phyloP scores from a whole-genome alignment of 2,329 filamentous ascomycete genomes.

The Aspergillus terreus region DNA sequence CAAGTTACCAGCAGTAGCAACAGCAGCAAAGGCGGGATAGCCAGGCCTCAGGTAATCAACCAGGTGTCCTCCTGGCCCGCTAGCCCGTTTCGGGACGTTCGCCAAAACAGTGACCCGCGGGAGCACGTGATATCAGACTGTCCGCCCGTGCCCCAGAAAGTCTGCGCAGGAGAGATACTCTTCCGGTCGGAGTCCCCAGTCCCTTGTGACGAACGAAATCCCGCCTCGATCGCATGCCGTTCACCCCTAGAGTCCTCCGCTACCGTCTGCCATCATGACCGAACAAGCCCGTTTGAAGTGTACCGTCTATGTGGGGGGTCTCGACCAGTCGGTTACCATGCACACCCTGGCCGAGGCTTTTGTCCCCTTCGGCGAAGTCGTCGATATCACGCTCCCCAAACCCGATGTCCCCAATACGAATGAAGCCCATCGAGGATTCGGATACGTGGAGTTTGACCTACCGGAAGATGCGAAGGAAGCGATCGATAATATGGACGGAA shows the following conservation, averaged over 20 bases:
- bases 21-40: constrained; percentile 19
- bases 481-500: constrained; percentile 98
- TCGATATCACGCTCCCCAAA: constrained; percentile 85
- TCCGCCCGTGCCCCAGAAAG: constrained; percentile 9
- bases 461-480: constrained; percentile 84
- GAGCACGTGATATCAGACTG: constrained; percentile 34
- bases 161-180: constrained; percentile 1
- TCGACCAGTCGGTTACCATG: constrained; percentile 72
- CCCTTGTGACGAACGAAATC: too few relatives aligned
- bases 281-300: constrained; percentile 80
- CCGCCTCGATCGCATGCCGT: too few relatives aligned
- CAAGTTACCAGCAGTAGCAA: constrained; percentile 11
- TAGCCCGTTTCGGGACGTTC: constrained; percentile 26
- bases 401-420: constrained; percentile 74
- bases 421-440: constrained; percentile 85
- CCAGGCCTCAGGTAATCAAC: constrained; percentile 24
- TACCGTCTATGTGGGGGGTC: constrained; percentile 87
- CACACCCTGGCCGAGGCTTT: constrained; percentile 84
- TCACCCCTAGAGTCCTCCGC: neutral
- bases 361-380: constrained; percentile 93
- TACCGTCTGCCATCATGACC: constrained; percentile 57
- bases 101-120: constrained; percentile 28
- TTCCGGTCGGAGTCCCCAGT: neutral
- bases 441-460: constrained; percentile 92
- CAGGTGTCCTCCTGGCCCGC: constrained; percentile 39